Base-by-base conservation (phyloP, 176 grass and related monocot species). In the Oryza officinalis region DNA sequence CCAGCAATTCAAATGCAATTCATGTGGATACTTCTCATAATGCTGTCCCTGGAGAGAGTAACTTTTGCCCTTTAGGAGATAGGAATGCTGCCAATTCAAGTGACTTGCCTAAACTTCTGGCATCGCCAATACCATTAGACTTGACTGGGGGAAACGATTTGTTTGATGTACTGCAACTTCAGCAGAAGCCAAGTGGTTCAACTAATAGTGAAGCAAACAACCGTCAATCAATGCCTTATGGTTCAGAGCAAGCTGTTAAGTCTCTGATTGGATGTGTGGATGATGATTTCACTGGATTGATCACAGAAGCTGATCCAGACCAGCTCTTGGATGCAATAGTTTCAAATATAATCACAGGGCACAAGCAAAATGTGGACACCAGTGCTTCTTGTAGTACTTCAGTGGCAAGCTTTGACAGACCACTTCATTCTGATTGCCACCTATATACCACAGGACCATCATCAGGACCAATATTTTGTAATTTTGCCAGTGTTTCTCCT, bases 321-420 rank as follows among this genome's bases (percentile, higher is more conserved):
- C 87, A 93, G 73, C 71, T 93, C 61, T 74, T 93, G 81, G 91
- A 93, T 87, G 91, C 91, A 65, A 71, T 93, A 68, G 81, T 90
- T 65, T 81, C 84, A 64, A 93, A 87, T 63, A 77, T 93, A 44
- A 90, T 70, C 65, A 37, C 81, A 68, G 60, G 67, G 47, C 66
- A 46, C 20, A 93, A 85, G 27, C 81, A 75, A 23, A 70, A 43
- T 20, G 72, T 43, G 71, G 80, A 84, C 10, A n/a, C 49, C 41
- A 50, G 44, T 74, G 13, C 83, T 45, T 88, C 87, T 44, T 82
- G 65, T 78, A 79, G 71, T 57, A 67, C 68, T 74, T 67, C 81
- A 67, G 27, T 45, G 45, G 65, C 81, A 72, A 60, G 67, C 43
- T 8, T 67, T 74, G 43, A 68, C 32, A 75, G 11, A 67, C 69